Conservation (phyloP, 306 rosid species). For the Herpetospermum pedunculosum region DNA sequence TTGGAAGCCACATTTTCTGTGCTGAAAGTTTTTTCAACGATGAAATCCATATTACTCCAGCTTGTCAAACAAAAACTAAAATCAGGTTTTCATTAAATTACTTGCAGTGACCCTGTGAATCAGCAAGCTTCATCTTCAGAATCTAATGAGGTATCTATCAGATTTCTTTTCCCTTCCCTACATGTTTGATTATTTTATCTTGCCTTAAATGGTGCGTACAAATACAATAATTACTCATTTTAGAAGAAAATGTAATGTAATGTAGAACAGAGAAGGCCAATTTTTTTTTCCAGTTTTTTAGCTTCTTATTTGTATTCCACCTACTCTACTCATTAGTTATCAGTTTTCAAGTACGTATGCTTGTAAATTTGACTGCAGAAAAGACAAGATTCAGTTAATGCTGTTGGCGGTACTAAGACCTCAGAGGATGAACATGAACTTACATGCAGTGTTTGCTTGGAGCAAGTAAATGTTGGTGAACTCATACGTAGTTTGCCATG, state of each 20-base stretch:
- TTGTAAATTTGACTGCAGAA: constrained; percentile 27
- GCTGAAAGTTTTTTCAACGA: not conserved
- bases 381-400: constrained; percentile 41
- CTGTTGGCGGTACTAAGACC: constrained; percentile 42
- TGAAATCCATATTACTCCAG: not conserved
- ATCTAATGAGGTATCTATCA: constrained; percentile 48
- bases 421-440: constrained; percentile 86
- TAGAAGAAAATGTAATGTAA: not conserved
- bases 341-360: not conserved
- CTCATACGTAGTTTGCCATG: constrained; percentile 93
- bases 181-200: not conserved
- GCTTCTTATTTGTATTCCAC: not conserved
- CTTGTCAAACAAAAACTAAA: not conserved
- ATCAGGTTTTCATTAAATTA: constrained; percentile 5
- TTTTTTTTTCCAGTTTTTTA: not conserved
- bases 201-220: not conserved
- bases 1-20: not conserved
- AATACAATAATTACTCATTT: not conserved
- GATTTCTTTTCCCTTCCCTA: not conserved
- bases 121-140: constrained; percentile 57
- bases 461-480: constrained; percentile 83
- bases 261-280: not conserved
- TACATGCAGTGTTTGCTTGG: constrained; percentile 95
- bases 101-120: constrained; percentile 34
- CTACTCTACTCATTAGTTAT: not conserved